Percentiles rank a stretch among this genome's conserved stretches.
These are phyloP conservation scores for Globisporangium polare DNA, from an alignment of 352 stramenopile species.

Conservation along the genomic window DNA sequence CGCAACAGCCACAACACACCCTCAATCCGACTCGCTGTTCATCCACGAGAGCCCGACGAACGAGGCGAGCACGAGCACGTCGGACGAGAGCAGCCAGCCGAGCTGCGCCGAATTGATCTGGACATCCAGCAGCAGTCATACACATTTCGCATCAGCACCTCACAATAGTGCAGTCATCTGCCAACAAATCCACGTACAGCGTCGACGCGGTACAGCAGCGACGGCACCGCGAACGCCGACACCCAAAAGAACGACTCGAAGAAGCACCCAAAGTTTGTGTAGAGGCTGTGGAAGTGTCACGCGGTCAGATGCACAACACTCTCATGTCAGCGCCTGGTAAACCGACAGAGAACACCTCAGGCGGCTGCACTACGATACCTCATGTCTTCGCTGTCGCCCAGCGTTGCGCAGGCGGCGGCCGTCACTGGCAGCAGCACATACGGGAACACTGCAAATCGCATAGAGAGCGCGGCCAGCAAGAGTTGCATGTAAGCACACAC, in stretches of 20 bases:
- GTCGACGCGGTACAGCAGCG: constrained; percentile 59
- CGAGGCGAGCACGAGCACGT: constrained; percentile 53
- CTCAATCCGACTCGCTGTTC: constrained; percentile 22
- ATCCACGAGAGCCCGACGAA: constrained; percentile 53
- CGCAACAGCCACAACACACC: not conserved
- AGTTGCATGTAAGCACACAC: not conserved
- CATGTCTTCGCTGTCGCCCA: constrained; percentile 49
- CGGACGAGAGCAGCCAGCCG: constrained; percentile 54
- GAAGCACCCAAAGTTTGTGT: constrained; percentile 68
- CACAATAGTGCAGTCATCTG: too few relatives aligned
- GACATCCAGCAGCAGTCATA: not conserved
- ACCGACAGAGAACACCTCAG: not conserved
- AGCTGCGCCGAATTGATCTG: constrained; percentile 62
- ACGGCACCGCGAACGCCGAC: constrained; percentile 54
- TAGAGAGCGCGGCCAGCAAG: not conserved
- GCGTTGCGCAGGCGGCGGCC: constrained; percentile 43
- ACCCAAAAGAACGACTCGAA: constrained; percentile 75
- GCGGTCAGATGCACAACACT: not conserved
- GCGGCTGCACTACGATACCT: constrained; percentile 19
- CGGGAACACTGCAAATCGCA: constrained; percentile 37
- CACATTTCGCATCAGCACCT: not conserved
- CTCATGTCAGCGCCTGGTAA: not conserved
- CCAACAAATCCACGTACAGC: too few relatives aligned
- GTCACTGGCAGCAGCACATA: constrained; percentile 65
- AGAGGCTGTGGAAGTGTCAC: constrained; percentile 20